phyloP scores from a whole-genome alignment of 805 yeast genomes.

The Saccharomycopsis microspora region DNA sequence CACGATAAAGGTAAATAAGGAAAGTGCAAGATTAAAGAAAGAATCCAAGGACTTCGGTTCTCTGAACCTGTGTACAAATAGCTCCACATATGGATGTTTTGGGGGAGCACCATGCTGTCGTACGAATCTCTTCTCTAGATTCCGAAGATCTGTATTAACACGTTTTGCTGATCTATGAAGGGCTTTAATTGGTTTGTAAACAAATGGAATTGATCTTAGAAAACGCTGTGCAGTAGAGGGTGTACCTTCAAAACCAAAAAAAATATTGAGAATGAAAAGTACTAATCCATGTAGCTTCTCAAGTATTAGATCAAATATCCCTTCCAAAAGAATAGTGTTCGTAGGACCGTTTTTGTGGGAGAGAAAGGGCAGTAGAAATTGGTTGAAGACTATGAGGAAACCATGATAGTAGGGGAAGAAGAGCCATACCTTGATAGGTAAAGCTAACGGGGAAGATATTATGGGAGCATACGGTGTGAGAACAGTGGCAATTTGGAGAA shows the following conservation, averaged over 20 bases:
- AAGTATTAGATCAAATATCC: neutral
- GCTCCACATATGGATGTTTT: slow-evolving; percentile 10
- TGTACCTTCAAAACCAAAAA: slow-evolving; percentile 1
- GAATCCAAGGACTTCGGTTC: slow-evolving; percentile 3
- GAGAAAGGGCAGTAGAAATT: slow-evolving; percentile 10
- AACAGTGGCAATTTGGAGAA: slow-evolving; percentile 1
- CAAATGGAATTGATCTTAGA: neutral
- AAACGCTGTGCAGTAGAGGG: neutral
- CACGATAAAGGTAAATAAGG: slow-evolving; percentile 1
- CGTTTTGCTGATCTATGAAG: neutral
- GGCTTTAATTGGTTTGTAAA: neutral
- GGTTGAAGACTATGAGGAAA: slow-evolving; percentile 13
- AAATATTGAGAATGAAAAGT: neutral
- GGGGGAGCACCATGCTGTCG: neutral
- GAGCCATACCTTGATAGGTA: slow-evolving; percentile 11
- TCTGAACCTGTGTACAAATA: slow-evolving; percentile 8
- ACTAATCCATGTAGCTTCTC: neutral
- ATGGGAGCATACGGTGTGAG: neutral
- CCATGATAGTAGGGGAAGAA: slow-evolving; percentile 13
- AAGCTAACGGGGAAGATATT: neutral
- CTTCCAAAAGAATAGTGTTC: neutral
- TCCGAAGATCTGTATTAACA: neutral
- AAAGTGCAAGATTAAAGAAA: slow-evolving; percentile 7
- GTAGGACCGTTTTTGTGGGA: neutral
- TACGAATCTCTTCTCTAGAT: neutral